phyloP scores from a whole-genome alignment of 179 eudicot genomes.

The Heliamphora ciliata region DNA sequence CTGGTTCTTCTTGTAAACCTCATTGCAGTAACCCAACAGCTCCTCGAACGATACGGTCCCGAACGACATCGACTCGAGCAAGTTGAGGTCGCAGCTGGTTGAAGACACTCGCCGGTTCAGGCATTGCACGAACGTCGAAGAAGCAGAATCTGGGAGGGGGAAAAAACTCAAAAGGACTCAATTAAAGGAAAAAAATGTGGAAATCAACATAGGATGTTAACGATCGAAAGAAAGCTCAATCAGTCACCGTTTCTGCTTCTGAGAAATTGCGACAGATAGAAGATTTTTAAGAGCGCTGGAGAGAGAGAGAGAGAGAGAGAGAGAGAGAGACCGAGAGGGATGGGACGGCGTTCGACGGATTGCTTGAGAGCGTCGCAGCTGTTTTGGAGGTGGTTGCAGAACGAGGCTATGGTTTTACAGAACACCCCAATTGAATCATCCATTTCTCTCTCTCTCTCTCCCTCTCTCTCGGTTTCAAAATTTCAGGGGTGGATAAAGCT shows the following conservation, averaged over 20 bases:
- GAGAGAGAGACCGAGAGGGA: constrained; percentile 54
- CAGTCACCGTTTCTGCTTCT: not conserved
- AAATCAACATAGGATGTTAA: not conserved
- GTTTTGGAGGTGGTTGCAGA: constrained; percentile 65
- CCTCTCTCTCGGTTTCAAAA: not conserved
- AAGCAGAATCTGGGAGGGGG: constrained; percentile 62
- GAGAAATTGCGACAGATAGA: not conserved
- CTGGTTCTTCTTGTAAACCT: constrained; percentile 63
- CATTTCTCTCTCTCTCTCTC: constrained; percentile 31
- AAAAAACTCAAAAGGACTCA: not conserved
- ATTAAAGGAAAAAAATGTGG: not conserved
- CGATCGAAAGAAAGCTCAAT: not conserved
- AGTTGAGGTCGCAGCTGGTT: constrained; percentile 48
- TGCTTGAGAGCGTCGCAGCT: constrained; percentile 63
- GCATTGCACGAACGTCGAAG: constrained; percentile 68
- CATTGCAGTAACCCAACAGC: constrained; percentile 74
- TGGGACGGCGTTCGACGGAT: constrained; percentile 80
- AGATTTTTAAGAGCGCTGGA: no score
- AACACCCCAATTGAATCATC: constrained; percentile 47
- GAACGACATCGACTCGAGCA: constrained; percentile 72
- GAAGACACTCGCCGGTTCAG: constrained; percentile 49
- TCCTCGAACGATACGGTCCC: constrained; percentile 87
- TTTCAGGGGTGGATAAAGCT: no score
- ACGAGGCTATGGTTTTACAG: constrained; percentile 39
- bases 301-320: not conserved